phyloP scores from a whole-genome alignment of 352 stramenopile genomes.

The Blastocystis sp. region DNA sequence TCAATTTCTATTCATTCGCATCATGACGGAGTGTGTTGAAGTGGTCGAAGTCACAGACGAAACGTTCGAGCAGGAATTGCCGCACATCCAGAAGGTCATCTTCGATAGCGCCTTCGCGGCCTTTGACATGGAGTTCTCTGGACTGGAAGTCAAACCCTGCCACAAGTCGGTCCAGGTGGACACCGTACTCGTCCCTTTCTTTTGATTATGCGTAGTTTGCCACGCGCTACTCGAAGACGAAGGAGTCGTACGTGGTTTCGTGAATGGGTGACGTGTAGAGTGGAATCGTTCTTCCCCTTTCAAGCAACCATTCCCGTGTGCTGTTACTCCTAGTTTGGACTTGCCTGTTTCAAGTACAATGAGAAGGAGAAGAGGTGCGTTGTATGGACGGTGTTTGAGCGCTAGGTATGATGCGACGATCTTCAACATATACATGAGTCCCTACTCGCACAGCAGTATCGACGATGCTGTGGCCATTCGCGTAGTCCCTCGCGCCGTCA shows the following conservation, averaged over 20 bases:
- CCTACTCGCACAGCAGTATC: conserved; percentile 37
- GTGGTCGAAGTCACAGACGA: conserved; percentile 62
- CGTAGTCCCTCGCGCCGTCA: neutral
- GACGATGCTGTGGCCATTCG: conserved; percentile 32
- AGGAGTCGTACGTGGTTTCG: conserved; percentile 4
- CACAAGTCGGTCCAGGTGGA: conserved; percentile 23
- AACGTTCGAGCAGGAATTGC: conserved; percentile 50
- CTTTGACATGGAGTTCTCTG: conserved; percentile 66
- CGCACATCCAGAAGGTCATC: conserved; percentile 46
- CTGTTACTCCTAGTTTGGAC: conserved; percentile 47
- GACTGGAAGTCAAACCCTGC: conserved; percentile 18
- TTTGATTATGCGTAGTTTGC: conserved; percentile 50
- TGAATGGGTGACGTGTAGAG: conserved; percentile 27
- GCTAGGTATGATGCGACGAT: conserved; percentile 46
- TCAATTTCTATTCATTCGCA: neutral
- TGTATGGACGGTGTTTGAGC: neutral
- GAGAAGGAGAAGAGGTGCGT: conserved; percentile 8
- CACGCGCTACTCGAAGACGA: conserved; percentile 50
- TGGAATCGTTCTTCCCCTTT: conserved; percentile 50
- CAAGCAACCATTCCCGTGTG: neutral
- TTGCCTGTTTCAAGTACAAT: conserved; percentile 54
- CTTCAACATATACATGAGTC: conserved; percentile 60
- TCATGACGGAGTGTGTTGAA: neutral
- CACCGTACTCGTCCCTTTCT: neutral
- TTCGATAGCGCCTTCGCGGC: conserved; percentile 51